A percentile compares a stretch with the other conserved stretches of the same genome.
These are phyloP conservation scores for Hypoxylon sp. DNA, from an alignment of 2,329 filamentous ascomycete genomes.

Conservation along the genomic window DNA sequence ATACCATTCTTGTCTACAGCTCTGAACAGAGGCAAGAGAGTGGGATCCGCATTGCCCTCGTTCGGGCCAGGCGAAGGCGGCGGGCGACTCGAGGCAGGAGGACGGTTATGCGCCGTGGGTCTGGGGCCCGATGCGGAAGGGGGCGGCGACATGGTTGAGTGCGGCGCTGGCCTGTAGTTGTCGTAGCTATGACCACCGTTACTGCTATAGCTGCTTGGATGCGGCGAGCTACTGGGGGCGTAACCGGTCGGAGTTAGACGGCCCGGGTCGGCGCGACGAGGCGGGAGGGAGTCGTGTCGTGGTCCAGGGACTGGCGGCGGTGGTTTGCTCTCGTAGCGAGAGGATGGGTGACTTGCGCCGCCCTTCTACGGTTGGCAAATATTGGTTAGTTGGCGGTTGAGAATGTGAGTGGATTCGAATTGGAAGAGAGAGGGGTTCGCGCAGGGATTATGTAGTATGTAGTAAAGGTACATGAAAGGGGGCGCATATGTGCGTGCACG, in stretches of 20 bases:
- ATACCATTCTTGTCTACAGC: conserved; percentile 87
- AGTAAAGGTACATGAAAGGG: conserved; percentile 8
- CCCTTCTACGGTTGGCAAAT: conserved; percentile 21
- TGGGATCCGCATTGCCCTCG: conserved; percentile 68
- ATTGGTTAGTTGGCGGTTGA: conserved; percentile 47
- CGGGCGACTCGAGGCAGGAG: conserved; percentile 66
- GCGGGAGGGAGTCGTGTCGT: conserved; percentile 42
- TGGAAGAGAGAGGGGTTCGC: conserved; percentile 21
- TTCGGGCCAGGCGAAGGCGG: conserved; percentile 70
- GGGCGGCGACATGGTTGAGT: conserved; percentile 58
- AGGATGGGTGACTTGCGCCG: conserved; percentile 43
- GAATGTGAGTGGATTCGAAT: conserved; percentile 21
- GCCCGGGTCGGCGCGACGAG: conserved; percentile 38
- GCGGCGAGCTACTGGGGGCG: conserved; percentile 17
- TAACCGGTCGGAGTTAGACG: conserved; percentile 34
- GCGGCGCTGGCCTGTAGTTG: conserved; percentile 23
- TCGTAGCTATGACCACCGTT: conserved; percentile 17
- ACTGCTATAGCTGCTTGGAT: conserved; percentile 3
- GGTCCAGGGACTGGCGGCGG: conserved; percentile 53
- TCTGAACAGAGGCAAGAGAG: conserved; percentile 83
- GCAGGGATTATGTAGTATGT: conserved; percentile 19
- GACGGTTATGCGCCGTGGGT: conserved; percentile 57
- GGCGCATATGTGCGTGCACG: conserved; percentile 41
- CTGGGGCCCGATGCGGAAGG: conserved; percentile 55
- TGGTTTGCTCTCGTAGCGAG: conserved; percentile 60